Evolutionary conservation across 805 yeast genomes (phyloP).

Genomic region (Metschnikowia lunata): DNA sequence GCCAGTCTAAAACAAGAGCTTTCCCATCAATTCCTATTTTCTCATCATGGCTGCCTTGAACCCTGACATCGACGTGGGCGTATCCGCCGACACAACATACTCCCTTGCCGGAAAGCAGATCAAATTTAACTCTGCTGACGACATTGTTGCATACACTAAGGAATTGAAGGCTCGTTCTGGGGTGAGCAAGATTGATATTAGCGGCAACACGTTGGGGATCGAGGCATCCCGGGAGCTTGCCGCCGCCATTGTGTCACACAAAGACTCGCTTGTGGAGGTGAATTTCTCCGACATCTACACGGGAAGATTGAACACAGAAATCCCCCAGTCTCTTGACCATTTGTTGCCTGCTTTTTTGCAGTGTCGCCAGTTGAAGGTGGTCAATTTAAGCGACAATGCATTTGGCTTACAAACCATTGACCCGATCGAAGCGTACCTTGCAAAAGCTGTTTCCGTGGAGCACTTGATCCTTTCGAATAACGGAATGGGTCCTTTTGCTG

Average conservation of each 20-base stretch:
- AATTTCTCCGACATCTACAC: conserved; percentile 92
- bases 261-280: conserved; percentile 55
- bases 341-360: conserved; percentile 70
- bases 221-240: conserved; percentile 78
- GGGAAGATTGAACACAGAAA: conserved; percentile 91
- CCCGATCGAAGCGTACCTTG: conserved; percentile 73
- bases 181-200: conserved; percentile 63
- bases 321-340: conserved; percentile 73
- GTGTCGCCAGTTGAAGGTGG: conserved; percentile 62
- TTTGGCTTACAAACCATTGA: conserved; percentile 94
- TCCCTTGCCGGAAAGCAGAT: conserved; percentile 71
- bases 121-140: conserved; percentile 69
- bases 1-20: too few relatives aligned
- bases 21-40: too few relatives aligned
- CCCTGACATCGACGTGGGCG: conserved; percentile 25
- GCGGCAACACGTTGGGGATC: conserved; percentile 93
- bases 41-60: too few relatives aligned
- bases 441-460: conserved; percentile 72
- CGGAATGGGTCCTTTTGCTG: conserved; percentile 98
- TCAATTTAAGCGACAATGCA: conserved; percentile 92
- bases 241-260: conserved; percentile 42
- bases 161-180: conserved; percentile 41
- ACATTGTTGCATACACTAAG: conserved; percentile 65
- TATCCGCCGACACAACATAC: conserved; percentile 43
- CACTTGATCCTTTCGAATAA: conserved; percentile 89